phyloP scores from a whole-genome alignment of 352 stramenopile species.

The Plasmopara halstedii region DNA sequence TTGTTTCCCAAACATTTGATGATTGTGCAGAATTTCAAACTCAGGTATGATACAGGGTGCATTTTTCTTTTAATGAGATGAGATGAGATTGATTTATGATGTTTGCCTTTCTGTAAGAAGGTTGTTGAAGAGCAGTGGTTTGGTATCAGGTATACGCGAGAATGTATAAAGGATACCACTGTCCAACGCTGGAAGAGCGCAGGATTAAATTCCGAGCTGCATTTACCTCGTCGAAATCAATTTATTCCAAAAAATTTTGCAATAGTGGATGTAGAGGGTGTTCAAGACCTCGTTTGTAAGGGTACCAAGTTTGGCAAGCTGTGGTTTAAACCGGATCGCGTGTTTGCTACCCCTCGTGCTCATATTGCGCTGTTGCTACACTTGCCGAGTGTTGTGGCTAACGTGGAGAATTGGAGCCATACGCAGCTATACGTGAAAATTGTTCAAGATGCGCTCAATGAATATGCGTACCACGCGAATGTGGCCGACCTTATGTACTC shows the following conservation, averaged over 20 bases:
- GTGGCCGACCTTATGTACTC: conserved; percentile 69
- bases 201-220: conserved; percentile 32
- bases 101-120: conserved; percentile 7
- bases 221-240: conserved; percentile 49
- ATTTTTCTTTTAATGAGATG: no score
- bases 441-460: conserved; percentile 57
- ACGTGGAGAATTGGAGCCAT: conserved; percentile 29
- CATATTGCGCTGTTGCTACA: conserved; percentile 48
- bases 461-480: conserved; percentile 68
- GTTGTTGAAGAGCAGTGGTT: conserved; percentile 56
- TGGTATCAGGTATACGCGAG: conserved; percentile 42
- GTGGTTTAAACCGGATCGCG: conserved; percentile 55
- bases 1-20: conserved; percentile 39
- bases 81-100: not conserved
- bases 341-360: conserved; percentile 54
- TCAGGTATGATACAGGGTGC: conserved; percentile 23
- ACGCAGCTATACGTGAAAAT: conserved; percentile 57
- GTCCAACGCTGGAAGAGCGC: conserved; percentile 35
- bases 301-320: conserved; percentile 39
- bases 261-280: conserved; percentile 28
- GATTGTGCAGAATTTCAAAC: conserved; percentile 31
- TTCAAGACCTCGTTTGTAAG: conserved; percentile 24
- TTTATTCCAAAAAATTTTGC: conserved; percentile 69
- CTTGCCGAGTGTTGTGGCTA: conserved; percentile 39
- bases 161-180: conserved; percentile 25